Evolutionary conservation across 495 filamentous ascomycete genomes (phyloP), one percentile per base, ranked within the genome.

Genomic region (Bacidia gigantensis): DNA sequence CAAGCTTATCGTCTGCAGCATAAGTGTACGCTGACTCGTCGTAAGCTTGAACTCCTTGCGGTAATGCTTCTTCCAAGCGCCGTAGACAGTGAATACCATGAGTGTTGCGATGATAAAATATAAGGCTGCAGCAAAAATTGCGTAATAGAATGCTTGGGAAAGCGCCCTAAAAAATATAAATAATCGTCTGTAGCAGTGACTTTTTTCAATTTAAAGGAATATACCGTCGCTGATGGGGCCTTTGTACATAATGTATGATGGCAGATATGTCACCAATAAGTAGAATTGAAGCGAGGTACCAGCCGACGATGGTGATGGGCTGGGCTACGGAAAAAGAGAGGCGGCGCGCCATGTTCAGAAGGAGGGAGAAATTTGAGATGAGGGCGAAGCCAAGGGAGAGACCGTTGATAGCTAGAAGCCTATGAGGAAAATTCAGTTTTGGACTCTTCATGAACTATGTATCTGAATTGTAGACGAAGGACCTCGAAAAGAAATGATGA

Each of bases 1-100:
- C 62, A 93, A 83, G 23, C 74, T 66, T 59, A 92, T 90, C 1
- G 86, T 94, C 58, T 94, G 88, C 24, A 94, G 66, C 85, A 94
- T 94, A 26, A 95, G 65, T 0, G 86, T 92, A 22, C 88, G 74
- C 64, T 93, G 86, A 52, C 77, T 78, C 40, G 72, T 72, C 2
- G 82, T 89, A 24, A 89, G 72, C 39, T 79, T 74, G 63, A 87
- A 89, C 47, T 86, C 77, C 41, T 75, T 81, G 3, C 65, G 67
- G 53, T 86, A 88, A 53, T 84, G 80, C 1, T 76, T 80, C 2
- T 55, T 61, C 26, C 68, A 69, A 2, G 85, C 83, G 9, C 85
- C 84, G 55, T 72, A 72, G 18, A 82, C 77, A 0, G 87, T 94
- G 2, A 83, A 56, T 0, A 77, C 61, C 73, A 93, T 80, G 43